Evolutionary conservation across 768 basidiomycete genomes (phyloP).

Genomic region (Kwoniella sp.): DNA sequence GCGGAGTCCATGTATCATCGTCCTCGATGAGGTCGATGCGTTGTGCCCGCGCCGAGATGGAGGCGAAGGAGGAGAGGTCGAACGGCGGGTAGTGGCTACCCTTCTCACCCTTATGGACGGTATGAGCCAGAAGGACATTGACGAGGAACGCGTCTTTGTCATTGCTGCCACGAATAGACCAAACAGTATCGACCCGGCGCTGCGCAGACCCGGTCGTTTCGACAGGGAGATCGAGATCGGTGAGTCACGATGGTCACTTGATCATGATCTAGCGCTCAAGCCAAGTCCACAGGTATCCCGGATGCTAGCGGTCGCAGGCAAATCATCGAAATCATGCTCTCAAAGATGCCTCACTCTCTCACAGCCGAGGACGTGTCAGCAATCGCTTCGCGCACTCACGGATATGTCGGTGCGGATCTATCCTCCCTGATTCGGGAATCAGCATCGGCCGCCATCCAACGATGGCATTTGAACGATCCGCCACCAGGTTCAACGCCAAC

Average conservation of each 20-base stretch:
- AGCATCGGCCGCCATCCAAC: conserved; percentile 84
- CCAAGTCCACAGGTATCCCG: conserved; percentile 84
- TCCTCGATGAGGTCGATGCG: conserved; percentile 94
- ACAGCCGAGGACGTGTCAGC: conserved; percentile 59
- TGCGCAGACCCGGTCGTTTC: conserved; percentile 96
- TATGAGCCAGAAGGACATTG: conserved; percentile 56
- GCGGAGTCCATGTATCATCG: conserved; percentile 83
- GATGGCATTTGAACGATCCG: conserved; percentile 56
- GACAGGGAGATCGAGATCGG: conserved; percentile 97
- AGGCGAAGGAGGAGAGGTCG: conserved; percentile 86
- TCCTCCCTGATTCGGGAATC: conserved; percentile 88
- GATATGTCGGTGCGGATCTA: conserved; percentile 95
- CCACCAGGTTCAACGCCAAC: conserved; percentile 9
- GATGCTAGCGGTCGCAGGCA: conserved; percentile 76
- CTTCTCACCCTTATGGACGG: conserved; percentile 93
- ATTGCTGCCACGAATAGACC: conserved; percentile 84
- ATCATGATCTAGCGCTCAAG: background rate
- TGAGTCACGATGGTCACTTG: conserved; percentile 41
- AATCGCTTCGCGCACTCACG: conserved; percentile 73
- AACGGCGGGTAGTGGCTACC: conserved; percentile 91
- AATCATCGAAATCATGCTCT: conserved; percentile 79
- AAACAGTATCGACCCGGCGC: conserved; percentile 98
- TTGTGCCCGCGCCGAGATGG: conserved; percentile 87
- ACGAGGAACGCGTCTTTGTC: conserved; percentile 67
- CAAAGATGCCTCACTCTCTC: conserved; percentile 73